Evolutionary conservation across 2,329 filamentous ascomycete genomes (phyloP), one percentile per base, ranked within the genome.

Genomic region (Falciphora oryzae): DNA sequence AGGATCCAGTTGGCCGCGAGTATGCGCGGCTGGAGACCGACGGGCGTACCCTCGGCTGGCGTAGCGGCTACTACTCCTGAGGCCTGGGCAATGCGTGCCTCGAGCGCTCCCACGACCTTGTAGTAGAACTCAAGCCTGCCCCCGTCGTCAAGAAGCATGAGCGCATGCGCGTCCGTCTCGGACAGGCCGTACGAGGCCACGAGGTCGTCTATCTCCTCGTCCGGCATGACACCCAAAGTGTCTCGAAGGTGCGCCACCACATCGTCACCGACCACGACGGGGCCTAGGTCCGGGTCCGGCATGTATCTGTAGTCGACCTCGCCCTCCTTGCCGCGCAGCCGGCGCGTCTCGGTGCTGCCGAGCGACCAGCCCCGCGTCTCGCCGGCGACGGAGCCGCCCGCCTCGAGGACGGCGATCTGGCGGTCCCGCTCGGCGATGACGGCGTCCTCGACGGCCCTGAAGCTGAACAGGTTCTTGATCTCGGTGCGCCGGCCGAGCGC

Each of bases 251-350:
- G 81, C 6, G 81, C 72, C 5, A 97, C 79, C 0, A 98, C 80
- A 65, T 91, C 87, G 2, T 82, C 73, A 10, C 87, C 88, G 66
- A 99, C 89, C 2, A 93, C 74, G 1, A 99, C 81, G 1, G 95
- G 92, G 0, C 86, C 84, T 18, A 99, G 82, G 73, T 99, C 95
- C 6, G 95, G 92, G 74, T 99, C 95, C 0, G 95, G 94, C 94
- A 99, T 98, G 74, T 99, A 99, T 57, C 95, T 85, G 76, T 99
- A 99, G 75, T 99, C 95, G 7, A 98, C 93, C 73, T 97, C 94
- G 61, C 95, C 95, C 75, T 98, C 95, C 75, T 99, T 99, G 31
- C 92, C 92, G 71, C 95, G 85, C 58, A 99, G 79, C 57, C 89
- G 85, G 65, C 86, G 87, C 4, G 95, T 98, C 73, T 93, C 89